A percentile compares a stretch with the other conserved stretches of the same genome.
These are phyloP conservation scores for Lactarius psammicola DNA, from an alignment of 768 basidiomycete species.

Conservation along the genomic window DNA sequence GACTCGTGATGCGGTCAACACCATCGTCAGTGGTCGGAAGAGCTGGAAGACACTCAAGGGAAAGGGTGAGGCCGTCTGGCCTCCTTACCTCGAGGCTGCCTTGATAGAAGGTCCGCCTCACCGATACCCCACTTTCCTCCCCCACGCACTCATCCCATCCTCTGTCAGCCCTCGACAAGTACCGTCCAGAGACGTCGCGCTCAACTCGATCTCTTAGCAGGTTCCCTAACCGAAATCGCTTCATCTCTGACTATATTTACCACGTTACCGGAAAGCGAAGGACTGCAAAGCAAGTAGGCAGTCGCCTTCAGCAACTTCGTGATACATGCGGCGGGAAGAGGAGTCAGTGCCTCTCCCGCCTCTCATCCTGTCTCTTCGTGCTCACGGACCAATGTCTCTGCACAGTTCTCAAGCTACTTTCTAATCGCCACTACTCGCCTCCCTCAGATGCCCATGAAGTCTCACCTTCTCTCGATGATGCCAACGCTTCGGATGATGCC, in stretches of 20 bases:
- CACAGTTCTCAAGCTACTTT: constrained; percentile 31
- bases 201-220: constrained; percentile 71
- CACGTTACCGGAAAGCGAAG: constrained; percentile 65
- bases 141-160: constrained; percentile 23
- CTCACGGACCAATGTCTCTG: constrained; percentile 11
- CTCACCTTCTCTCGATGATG: constrained; percentile 25
- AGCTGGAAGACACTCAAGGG: constrained; percentile 74
- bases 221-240: constrained; percentile 76
- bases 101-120: constrained; percentile 61
- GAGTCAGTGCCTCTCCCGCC: constrained; percentile 46
- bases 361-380: constrained; percentile 22
- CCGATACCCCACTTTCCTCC: background rate
- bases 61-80: constrained; percentile 72
- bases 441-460: constrained; percentile 15
- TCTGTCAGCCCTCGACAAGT: constrained; percentile 60
- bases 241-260: constrained; percentile 76
- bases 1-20: constrained; percentile 56
- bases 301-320: constrained; percentile 73
- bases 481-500: constrained; percentile 21
- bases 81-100: constrained; percentile 73
- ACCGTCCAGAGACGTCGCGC: constrained; percentile 68
- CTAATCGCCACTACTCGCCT: constrained; percentile 25
- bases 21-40: constrained; percentile 66
- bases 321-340: constrained; percentile 72
- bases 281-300: constrained; percentile 78